phyloP scores from a whole-genome alignment of 768 basidiomycete species.

The Wakefieldia striispora region DNA sequence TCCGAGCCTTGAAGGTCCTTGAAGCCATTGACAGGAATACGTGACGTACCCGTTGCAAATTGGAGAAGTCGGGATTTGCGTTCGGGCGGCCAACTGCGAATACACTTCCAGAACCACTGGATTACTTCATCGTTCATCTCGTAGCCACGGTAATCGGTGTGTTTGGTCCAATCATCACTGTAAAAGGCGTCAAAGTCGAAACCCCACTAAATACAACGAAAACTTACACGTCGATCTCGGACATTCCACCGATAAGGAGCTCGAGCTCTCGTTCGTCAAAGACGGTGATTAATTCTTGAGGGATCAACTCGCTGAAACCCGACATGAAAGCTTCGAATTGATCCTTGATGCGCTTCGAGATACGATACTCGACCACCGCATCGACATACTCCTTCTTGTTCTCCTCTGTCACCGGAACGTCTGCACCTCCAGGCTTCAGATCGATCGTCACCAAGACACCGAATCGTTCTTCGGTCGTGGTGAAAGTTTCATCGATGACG shows the following conservation, averaged over 20 bases:
- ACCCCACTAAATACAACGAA: neutral
- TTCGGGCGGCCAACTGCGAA: constrained; percentile 96
- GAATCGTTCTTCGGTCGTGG: constrained; percentile 95
- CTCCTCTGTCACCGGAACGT: constrained; percentile 87
- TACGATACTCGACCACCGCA: constrained; percentile 92
- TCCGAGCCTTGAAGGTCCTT: constrained; percentile 98
- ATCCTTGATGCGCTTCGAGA: constrained; percentile 94
- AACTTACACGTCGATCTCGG: constrained; percentile 95
- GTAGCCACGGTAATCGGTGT: constrained; percentile 97
- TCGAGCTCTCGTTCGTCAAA: constrained; percentile 99
- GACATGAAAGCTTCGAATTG: constrained; percentile 99
- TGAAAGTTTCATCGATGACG: constrained; percentile 96
- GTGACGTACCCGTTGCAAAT: constrained; percentile 95
- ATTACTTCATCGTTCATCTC: constrained; percentile 95
- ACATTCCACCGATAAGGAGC: constrained; percentile 97
- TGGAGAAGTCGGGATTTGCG: constrained; percentile 95
- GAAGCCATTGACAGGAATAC: constrained; percentile 98
- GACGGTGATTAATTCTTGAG: constrained; percentile 95
- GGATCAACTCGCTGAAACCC: constrained; percentile 99
- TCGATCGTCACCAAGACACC: constrained; percentile 98
- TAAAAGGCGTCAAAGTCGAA: neutral
- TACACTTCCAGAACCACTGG: constrained; percentile 99
- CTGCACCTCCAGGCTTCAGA: constrained; percentile 83
- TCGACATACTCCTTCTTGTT: constrained; percentile 99
- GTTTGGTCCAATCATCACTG: constrained; percentile 98